Evolutionary conservation across 805 yeast genomes (phyloP), one percentile per base, ranked within the genome.

Genomic region (Metahyphopichia silvanorum): DNA sequence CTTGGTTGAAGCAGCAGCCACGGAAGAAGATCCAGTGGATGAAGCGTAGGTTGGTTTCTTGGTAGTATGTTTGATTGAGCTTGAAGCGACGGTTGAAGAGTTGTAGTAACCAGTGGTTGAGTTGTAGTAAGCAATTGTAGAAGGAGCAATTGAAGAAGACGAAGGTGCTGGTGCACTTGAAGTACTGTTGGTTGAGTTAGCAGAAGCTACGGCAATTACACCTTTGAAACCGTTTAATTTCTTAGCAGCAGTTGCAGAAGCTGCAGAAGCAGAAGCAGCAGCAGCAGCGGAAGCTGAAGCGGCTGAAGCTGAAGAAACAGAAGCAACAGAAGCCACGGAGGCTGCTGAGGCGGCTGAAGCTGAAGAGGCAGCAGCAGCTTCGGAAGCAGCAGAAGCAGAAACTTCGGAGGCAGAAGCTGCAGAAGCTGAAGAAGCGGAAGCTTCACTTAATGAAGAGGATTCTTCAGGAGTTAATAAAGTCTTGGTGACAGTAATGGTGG

Each of bases 391-490:
- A 27, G 52, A 41, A 22, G 41, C 52, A n/a, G 47, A 32, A 21
- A 41, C 43, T 18, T 39, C 26, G 5, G 46, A 43, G 6, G 35
- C 42, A 19, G 47, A 34, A 10, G 47, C 50, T 16, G 46, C 48
- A 6, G 49, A 38, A 11, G 49, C 43, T 7, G 44, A 36, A 17
- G 42, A 36, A 17, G 40, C 53, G 24, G 37, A 40, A 20, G 44
- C 47, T 7, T 43, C 42, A 5, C 42, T 27, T 14, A 43, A 27
- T 25, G 61, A 57, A 25, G 64, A 32, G 32, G 69, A 60, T 49
- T 72, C 72, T 34, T 63, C 58, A 21, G 77, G 76, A 19, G 74
- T 57, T 47, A 68, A 60, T 27, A 69, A 32, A 18, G 77, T 72
- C 32, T 55, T 53, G 29, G 77, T 71, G 37, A 69, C 53, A 16